Base-by-base conservation (phyloP, 352 stramenopile species). In the Globisporangium cylindrosporum region DNA sequence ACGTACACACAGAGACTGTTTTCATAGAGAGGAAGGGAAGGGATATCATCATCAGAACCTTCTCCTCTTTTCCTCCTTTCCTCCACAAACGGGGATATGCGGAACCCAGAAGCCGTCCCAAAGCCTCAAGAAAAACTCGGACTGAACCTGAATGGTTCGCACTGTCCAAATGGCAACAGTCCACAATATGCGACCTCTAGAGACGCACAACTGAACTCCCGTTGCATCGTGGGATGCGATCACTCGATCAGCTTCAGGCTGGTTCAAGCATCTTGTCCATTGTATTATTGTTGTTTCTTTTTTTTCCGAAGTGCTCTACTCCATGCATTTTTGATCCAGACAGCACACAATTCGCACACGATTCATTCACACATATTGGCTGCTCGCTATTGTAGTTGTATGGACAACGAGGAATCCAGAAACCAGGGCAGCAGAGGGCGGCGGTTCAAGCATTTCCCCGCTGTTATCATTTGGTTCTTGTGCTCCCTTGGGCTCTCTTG, bases 391-490 rank as follows among this genome's bases (percentile, higher is more conserved):
- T 51, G 43, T 51, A 8, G 4, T 49, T 24, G 43, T n/a, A 24
- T 51, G 18, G 43, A n/a, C 15, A 22, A 24, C 4, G n/a, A 51
- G 43, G 43, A 51, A 51, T 51, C 43, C 1, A 51, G 43, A 18
- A 48, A 48, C 38, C 3, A 41, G 10, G 34, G 34, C 34, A 49
- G 22, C 41, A 51, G 43, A 24, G 43, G 18, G 43, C 43, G 43
- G 4, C 18, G 38, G 12, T 51, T 51, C 43, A 51, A 51, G 18
- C 41, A 49, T 49, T 49, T n/a, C 41, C 41, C 38, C 14, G 4
- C 15, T 15, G 27, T 15, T 25, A 60, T 60, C 55, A 60, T 60
- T 60, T 59, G 53, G 53, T 24, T 29, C 54, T 59, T 41, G 25
- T 18, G 54, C 8, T 59, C 54, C 54, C 6, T 14, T 1, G 3